Evolutionary conservation across 2,329 filamentous ascomycete species (phyloP), one percentile per base, ranked within the genome.

Genomic region (Talaromyces atroroseus): DNA sequence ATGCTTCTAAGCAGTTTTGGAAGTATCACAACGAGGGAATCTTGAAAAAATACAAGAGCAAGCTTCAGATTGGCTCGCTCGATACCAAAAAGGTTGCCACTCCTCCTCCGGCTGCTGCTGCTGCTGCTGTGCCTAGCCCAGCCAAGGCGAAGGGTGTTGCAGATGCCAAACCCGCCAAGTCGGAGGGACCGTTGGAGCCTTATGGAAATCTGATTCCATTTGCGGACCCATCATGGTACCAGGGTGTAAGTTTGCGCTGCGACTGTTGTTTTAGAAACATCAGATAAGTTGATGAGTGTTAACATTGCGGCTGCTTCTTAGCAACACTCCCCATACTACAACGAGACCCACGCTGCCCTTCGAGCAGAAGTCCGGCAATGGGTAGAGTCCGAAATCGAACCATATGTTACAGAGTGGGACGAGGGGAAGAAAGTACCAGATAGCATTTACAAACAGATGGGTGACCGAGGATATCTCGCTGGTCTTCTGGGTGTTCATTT

Each of bases 311-410:
- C 24, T 57, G 12, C 32, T 44, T 50, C 11, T 38, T 62, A 95
- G 89, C 95, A 96, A 76, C 89, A 95, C 78, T 96, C 92, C 1
- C 90, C 92, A 26, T 97, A 96, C 82, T 95, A 88, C 82, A 96
- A 96, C 76, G 87, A 96, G 75, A 86, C 90, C 5, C 94, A 99
- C 74, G 92, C 85, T 56, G 91, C 90, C 52, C 87, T 99, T 50
- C 90, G 94, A 59, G 87, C 85, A 62, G 94, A 99, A 79, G 81
- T 96, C 59, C 89, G 94, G 68, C 82, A 91, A 78, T 99, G 92
- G 92, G 84, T 99, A 56, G 89, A 95, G 60, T 82, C 80, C 56
- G 89, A 90, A 65, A 87, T 97, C 71, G 91, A 96, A 78, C 92
- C 94, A 21, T 82, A 92, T 65, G 90, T 97, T 56, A 88, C 85